These are phyloP conservation scores for Chalciporus pseudorubinellus DNA, from an alignment of 768 basidiomycete species.

Conservation along the genomic window DNA sequence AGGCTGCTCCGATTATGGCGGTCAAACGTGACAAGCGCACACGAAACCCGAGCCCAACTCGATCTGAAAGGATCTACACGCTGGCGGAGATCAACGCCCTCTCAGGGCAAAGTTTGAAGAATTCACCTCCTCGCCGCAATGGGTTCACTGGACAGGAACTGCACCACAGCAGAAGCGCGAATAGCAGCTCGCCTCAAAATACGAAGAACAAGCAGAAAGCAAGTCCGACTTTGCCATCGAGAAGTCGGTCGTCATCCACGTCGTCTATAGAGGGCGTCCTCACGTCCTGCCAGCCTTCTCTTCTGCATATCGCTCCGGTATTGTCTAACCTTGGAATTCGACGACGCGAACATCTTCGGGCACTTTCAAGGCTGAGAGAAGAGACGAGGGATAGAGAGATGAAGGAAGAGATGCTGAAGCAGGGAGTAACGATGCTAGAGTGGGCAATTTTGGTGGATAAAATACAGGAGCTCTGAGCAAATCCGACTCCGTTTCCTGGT, in stretches of 20 bases:
- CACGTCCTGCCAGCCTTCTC: slow-evolving; percentile 59
- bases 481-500: not conserved
- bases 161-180: slow-evolving; percentile 15
- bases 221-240: slow-evolving; percentile 11
- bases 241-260: slow-evolving; percentile 35
- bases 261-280: slow-evolving; percentile 53
- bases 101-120: slow-evolving; percentile 24
- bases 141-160: slow-evolving; percentile 9
- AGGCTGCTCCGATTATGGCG: slow-evolving; percentile 1
- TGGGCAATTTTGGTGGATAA: slow-evolving; percentile 78
- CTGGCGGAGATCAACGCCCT: slow-evolving; percentile 34
- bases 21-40: slow-evolving; percentile 19
- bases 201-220: slow-evolving; percentile 7
- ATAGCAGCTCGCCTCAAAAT: slow-evolving; percentile 22
- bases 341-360: slow-evolving; percentile 58
- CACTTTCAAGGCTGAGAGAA: slow-evolving; percentile 58
- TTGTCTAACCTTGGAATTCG: slow-evolving; percentile 58
- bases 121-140: slow-evolving; percentile 22
- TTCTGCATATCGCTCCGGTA: slow-evolving; percentile 59
- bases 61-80: slow-evolving; percentile 35
- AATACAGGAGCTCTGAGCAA: slow-evolving; percentile 39
- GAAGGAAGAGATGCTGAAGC: slow-evolving; percentile 63
- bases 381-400: slow-evolving; percentile 68
- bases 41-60: slow-evolving; percentile 26
- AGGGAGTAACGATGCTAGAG: slow-evolving; percentile 70